Base-by-base conservation (phyloP, 768 basidiomycete species). In the Galerina marginata region DNA sequence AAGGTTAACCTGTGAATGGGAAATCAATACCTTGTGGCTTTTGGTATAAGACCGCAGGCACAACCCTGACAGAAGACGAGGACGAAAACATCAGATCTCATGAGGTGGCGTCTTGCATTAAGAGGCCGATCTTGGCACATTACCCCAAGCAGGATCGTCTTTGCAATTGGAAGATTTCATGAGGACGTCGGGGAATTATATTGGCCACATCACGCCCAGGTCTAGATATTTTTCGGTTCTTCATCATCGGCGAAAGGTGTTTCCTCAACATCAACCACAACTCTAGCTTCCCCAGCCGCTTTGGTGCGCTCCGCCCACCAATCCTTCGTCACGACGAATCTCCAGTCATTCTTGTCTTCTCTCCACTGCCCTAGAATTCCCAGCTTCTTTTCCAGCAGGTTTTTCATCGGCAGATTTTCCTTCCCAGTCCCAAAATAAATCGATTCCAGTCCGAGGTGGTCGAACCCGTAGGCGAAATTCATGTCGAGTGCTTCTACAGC, bases 401-500 rank as follows among this genome's bases (percentile, higher is more conserved):
- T 53, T 3, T 50, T 43, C 66, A 64, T 69, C 1, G 68, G 62
- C 6, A 57, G 40, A 51, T 69, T 69, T 15, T 67, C 66, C 12
- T 60, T 56, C 20, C 45, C 16, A n/a, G 66, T 69, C 0, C 47
- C 53, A 6, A 67, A 59, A 2, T 60, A 16, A 15, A 69, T 61
- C 1, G 26, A 58, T 39, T 67, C 60, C 15, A 67, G 52, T 9
- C 55, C 60, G 12, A 69, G 44, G 39, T 65, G 56, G 44, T 67
- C 68, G 40, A 67, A 67, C 15, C 62, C 68, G 15, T 60, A 65
- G 9, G 68, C 66, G 44, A 69, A 67, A 3, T 58, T 56, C 60
- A 69, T 60, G 23, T 65, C 65, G 10, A 69, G 54, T 0, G 62
- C 54, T 59, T 69, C 64, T 23, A 67, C 59, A 2, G 68, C 68